A percentile compares a stretch with the other conserved stretches of the same genome.
Conservation (phyloP, 805 yeast species). For the Saccharomycopsis fermentans region DNA sequence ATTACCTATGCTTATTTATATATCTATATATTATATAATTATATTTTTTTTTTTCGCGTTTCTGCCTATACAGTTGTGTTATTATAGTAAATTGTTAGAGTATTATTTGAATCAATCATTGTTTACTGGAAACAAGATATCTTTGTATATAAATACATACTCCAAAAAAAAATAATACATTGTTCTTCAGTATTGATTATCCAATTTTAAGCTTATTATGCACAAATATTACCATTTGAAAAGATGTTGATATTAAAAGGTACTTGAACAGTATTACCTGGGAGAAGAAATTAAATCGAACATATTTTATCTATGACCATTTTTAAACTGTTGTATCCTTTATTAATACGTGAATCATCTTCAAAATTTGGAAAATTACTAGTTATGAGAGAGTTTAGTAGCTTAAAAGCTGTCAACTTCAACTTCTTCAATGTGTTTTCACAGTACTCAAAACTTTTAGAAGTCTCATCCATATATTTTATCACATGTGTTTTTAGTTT, state of each 20-base stretch:
- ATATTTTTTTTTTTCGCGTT: not conserved
- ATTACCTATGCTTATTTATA: not conserved
- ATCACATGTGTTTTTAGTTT: constrained; percentile 43
- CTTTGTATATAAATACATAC: no score
- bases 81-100: not conserved
- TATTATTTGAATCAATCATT: not conserved
- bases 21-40: no score
- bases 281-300: not conserved
- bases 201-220: no score
- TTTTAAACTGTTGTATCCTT: not conserved
- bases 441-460: constrained; percentile 34
- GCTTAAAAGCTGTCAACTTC: not conserved
- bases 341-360: not conserved
- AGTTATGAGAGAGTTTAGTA: not conserved
- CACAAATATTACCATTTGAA: not conserved
- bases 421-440: constrained; percentile 24
- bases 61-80: not conserved
- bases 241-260: not conserved
- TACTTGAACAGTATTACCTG: no score
- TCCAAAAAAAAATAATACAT: no score
- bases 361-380: not conserved
- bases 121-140: not conserved
- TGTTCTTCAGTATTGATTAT: no score
- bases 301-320: not conserved
- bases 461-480: constrained; percentile 30